phyloP scores from a whole-genome alignment of 2,329 filamentous ascomycete genomes.

The Thielaviopsis populi region DNA sequence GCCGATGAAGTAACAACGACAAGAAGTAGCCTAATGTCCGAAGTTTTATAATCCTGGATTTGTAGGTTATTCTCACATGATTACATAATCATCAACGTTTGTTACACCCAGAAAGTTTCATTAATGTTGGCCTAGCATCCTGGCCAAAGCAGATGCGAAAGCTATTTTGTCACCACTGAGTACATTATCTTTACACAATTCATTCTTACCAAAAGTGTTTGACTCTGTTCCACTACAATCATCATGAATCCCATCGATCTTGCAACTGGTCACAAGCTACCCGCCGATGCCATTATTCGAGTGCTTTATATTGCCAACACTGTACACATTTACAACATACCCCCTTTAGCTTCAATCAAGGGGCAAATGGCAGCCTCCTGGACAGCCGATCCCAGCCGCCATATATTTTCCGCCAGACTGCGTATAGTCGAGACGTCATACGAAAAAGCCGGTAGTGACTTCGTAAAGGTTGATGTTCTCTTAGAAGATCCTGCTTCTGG shows the following conservation, averaged over 20 bases:
- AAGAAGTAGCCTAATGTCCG: not conserved
- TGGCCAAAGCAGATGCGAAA: not conserved
- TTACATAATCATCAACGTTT: not conserved
- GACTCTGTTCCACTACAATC: not conserved
- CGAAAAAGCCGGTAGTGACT: conserved; percentile 31
- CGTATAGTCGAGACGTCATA: conserved; percentile 64
- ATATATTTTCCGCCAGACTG: conserved; percentile 75
- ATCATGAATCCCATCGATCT: conserved; percentile 54
- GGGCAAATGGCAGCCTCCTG: conserved; percentile 66
- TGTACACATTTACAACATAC: conserved; percentile 80
- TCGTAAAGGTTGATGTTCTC: conserved; percentile 56
- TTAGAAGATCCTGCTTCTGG: conserved; percentile 62
- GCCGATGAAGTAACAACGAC: not conserved
- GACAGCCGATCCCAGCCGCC: conserved; percentile 54
- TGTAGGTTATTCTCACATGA: not conserved
- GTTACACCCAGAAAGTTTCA: not conserved
- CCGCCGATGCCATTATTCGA: conserved; percentile 66
- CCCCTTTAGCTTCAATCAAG: conserved; percentile 60
- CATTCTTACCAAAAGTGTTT: not conserved
- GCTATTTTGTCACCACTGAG: not conserved
- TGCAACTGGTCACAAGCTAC: conserved; percentile 51
- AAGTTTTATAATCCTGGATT: not conserved
- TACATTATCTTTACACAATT: not conserved
- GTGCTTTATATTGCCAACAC: conserved; percentile 60
- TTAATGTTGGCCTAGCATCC: not conserved